Evolutionary conservation across 495 filamentous ascomycete species (phyloP).

Genomic region (Aspergillus haitiensis): DNA sequence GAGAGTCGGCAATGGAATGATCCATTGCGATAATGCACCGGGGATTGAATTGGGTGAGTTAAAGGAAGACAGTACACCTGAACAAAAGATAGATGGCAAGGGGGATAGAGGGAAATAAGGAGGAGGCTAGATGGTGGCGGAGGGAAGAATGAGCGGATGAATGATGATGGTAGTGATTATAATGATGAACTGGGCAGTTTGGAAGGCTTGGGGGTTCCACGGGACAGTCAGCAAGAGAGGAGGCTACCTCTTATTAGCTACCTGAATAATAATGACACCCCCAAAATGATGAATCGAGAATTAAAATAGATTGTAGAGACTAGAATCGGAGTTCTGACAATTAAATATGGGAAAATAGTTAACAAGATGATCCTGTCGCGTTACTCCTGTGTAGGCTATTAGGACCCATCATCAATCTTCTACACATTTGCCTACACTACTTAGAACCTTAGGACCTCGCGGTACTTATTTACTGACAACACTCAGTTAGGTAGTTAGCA

Average conservation of each 20-base stretch:
- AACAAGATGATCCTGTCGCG: neutral
- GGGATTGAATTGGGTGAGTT: neutral
- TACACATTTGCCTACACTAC: too few species aligned
- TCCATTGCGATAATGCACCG: slow-evolving; percentile 23
- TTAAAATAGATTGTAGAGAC: neutral
- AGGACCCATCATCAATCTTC: too few species aligned
- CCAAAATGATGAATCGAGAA: slow-evolving; percentile 8
- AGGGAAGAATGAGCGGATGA: slow-evolving; percentile 17
- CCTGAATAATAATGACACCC: neutral
- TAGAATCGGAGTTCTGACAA: too few species aligned
- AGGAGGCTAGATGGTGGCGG: slow-evolving; percentile 6
- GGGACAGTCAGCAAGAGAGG: slow-evolving; percentile 15
- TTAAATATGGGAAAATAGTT: neutral
- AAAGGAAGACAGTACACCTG: neutral
- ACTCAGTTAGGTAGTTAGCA: neutral
- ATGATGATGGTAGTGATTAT: slow-evolving; percentile 16
- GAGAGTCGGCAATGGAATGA: slow-evolving; percentile 17
- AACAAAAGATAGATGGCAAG: slow-evolving; percentile 17
- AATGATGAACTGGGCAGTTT: slow-evolving; percentile 9
- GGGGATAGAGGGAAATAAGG: slow-evolving; percentile 20
- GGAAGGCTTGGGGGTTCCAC: slow-evolving; percentile 8
- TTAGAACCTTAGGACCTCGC: too few species aligned
- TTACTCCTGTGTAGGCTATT: too few species aligned
- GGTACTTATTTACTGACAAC: too few species aligned
- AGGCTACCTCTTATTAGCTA: neutral